A percentile compares a stretch with the other conserved stretches of the same genome.
Conservation (phyloP, 78 protist species). For the Cyanophora paradoxa region DNA sequence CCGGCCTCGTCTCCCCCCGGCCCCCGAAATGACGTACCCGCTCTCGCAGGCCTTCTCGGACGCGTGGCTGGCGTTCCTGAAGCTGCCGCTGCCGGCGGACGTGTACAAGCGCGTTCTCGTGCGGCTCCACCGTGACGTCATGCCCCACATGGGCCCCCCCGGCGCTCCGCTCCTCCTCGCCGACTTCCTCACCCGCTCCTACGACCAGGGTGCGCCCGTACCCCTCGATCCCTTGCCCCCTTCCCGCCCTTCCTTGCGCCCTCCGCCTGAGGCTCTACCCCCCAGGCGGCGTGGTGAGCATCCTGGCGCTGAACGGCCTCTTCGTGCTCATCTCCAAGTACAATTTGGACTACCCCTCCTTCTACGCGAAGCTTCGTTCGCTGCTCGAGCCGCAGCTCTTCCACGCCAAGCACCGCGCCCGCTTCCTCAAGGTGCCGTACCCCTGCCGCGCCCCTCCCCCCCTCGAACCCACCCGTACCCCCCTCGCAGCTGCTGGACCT, state of each 20-base stretch:
- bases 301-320: slow-evolving; percentile 62
- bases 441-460: neutral
- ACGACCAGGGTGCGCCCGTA: slow-evolving; percentile 1
- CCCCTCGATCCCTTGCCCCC: too few relatives aligned
- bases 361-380: slow-evolving; percentile 52
- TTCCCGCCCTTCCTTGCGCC: neutral
- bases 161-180: slow-evolving; percentile 1
- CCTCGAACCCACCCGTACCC: neutral
- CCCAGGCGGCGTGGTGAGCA: slow-evolving; percentile 61
- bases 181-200: slow-evolving; percentile 39
- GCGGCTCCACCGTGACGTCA: neutral
- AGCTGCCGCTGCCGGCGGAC: neutral
- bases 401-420: slow-evolving; percentile 45
- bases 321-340: slow-evolving; percentile 58
- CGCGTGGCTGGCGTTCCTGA: neutral
- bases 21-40: neutral
- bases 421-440: slow-evolving; percentile 36
- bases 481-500: slow-evolving; percentile 20
- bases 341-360: slow-evolving; percentile 67
- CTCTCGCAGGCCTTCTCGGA: too few relatives aligned
- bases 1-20: neutral
- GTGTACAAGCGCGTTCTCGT: neutral
- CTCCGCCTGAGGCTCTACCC: neutral
- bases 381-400: slow-evolving; percentile 47
- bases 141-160: slow-evolving; percentile 23